Conservation (phyloP, 176 grass and related monocot genomes). For the Typha latifolia region DNA sequence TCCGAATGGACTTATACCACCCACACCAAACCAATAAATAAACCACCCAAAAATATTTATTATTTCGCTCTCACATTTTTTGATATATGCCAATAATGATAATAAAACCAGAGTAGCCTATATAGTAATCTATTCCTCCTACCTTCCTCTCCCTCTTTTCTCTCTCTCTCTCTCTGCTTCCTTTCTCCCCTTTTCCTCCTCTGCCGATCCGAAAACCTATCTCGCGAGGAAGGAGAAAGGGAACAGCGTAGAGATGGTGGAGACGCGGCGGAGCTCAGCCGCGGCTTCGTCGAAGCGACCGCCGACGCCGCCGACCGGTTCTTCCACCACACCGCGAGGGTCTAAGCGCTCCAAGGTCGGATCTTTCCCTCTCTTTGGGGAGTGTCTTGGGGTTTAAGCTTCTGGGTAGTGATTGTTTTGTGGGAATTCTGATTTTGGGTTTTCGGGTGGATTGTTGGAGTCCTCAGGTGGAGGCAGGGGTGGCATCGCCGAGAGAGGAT, state of each 20-base stretch:
- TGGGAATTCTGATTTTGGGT: constrained; percentile 9
- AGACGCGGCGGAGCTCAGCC: constrained; percentile 50
- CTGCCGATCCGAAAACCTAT: constrained; percentile 34
- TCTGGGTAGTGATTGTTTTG: constrained; percentile 4
- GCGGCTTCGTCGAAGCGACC: constrained; percentile 3
- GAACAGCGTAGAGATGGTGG: constrained; percentile 46
- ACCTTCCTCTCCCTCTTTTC: constrained; percentile 13
- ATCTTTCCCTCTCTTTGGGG: constrained; percentile 27
- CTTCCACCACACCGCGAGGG: constrained; percentile 25
- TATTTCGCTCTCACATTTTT: constrained; percentile 9
- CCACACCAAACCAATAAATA: too few relatives aligned
- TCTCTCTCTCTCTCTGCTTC: constrained; percentile 1
- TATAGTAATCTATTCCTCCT: constrained; percentile 12
- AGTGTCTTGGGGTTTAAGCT: constrained; percentile 9
- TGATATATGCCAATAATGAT: constrained; percentile 12
- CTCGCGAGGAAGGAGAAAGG: constrained; percentile 13
- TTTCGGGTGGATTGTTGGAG: not conserved
- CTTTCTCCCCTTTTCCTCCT: constrained; percentile 6
- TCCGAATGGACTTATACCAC: too few relatives aligned
- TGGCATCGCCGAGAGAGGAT: not conserved
- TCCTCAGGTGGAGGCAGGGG: constrained; percentile 5
- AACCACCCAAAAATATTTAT: constrained; percentile 1
- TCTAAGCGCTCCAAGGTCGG: constrained; percentile 51
- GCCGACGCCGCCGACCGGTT: not conserved
- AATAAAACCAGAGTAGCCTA: constrained; percentile 8